Evolutionary conservation across 164 flowering plant species (phyloP), one percentile per base, ranked within the genome.

Genomic region (Macadamia integrifolia): DNA sequence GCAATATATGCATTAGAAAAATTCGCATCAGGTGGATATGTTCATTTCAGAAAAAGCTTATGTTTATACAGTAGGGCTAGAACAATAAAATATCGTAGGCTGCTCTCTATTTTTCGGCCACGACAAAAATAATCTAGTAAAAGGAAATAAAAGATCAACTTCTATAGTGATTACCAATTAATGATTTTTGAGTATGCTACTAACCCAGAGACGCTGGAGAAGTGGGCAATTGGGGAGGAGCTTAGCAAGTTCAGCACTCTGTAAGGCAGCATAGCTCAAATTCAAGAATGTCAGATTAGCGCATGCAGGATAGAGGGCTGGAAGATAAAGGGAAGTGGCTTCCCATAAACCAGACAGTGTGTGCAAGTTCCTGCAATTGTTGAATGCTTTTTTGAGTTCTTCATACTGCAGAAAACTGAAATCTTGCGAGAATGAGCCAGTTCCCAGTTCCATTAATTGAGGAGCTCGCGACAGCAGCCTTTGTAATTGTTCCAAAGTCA

Each of bases 271-370:
- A 74, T 81, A 75, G 64, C 93, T 86, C 77, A 92, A 71, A 72
- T 92, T 92, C 81, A 89, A 78, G 79, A 80, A 92, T n/a, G 87
- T 81, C 64, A 92, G 65, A 66, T 78, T 78, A 23, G 72, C 15
- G 64, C 90, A 86, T 30, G 82, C 88, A 14, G 84, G 77, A 69
- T 84, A 87, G 6, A 92, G 61, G 64, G 66, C 80, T 11, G 88
- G 89, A 23, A 92, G 85, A 80, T 81, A 78, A 1, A 64, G 40
- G 1, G 84, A 71, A 53, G 72, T 71, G 14, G 80, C 88, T 52
- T 88, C 92, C 85, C 87, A 86, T 55, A 92, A 84, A 61, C 97
- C 97, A 9, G 90, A 87, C 18, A 92, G 79, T 7, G 80, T 76
- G 9, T 80, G 79, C 17, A 89, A 74, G 63, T 78, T 79, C 72